A percentile compares a stretch with the other conserved stretches of the same genome.
Evolutionary conservation across 1,284 basidiomycete species (phyloP).

Genomic region (Cutaneotrichosporon daszewskae): DNA sequence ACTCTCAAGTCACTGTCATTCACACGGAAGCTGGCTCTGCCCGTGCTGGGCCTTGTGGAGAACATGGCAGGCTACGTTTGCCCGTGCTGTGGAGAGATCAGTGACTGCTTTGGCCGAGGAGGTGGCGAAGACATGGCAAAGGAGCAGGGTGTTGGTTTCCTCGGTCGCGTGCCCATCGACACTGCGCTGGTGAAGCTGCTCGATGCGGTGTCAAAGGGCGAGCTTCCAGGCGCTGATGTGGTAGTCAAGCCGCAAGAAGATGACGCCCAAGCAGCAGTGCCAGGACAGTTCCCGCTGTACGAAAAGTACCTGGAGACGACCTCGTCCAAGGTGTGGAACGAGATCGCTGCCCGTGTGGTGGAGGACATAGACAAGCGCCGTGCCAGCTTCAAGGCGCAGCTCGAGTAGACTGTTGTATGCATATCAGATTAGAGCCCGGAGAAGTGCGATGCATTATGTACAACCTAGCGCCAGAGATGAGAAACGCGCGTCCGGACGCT

Average conservation of each 20-base stretch:
- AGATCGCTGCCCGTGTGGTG: constrained; percentile 38
- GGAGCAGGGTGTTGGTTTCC: constrained; percentile 66
- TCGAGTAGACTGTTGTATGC: constrained; percentile 3
- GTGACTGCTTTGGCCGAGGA: constrained; percentile 89
- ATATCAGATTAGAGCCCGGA: background rate
- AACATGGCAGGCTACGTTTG: constrained; percentile 99
- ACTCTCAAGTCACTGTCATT: constrained; percentile 95
- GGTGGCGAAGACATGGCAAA: constrained; percentile 83
- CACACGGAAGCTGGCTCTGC: constrained; percentile 75
- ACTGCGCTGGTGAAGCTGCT: constrained; percentile 81
- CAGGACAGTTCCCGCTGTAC: constrained; percentile 39
- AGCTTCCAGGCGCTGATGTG: constrained; percentile 33
- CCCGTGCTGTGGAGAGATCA: constrained; percentile 88
- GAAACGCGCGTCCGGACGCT: constrained; percentile 65
- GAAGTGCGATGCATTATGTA: background rate
- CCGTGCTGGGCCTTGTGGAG: constrained; percentile 90
- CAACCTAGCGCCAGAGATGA: constrained; percentile 21
- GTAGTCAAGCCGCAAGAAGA: background rate
- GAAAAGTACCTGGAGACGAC: constrained; percentile 46
- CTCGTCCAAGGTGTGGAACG: constrained; percentile 43
- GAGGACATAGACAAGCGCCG: constrained; percentile 19
- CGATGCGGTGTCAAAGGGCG: constrained; percentile 59
- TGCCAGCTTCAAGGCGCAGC: constrained; percentile 8
- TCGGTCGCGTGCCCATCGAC: constrained; percentile 91
- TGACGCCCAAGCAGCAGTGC: background rate